Base-by-base conservation (phyloP, 495 filamentous ascomycete genomes). In the Aspergillus cavernicola region DNA sequence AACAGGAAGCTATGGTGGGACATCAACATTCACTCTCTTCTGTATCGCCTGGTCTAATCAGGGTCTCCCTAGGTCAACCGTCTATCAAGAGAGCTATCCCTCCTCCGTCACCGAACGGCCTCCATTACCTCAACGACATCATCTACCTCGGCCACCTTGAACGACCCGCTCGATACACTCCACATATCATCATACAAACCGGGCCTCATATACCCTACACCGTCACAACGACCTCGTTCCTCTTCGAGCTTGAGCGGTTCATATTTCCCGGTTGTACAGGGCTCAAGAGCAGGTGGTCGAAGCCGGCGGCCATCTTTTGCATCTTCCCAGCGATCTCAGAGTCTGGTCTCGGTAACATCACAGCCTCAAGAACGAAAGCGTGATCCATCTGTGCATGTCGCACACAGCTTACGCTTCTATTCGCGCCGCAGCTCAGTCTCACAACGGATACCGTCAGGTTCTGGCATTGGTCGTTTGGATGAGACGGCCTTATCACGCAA, bases 1-100 rank as follows among this genome's bases (percentile, higher is more conserved):
- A 96, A 62, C 92, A 97, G 63, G 92, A 97, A 66, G 86, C 89
- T n/a, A 85, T 96, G 61, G 92, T 92, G 79, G 50, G 81, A 73
- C 22, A 32, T 10, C 15, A 9, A 11, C 13, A 11, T 3, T 12
- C 31, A n/a, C 8, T 33, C 23, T 15, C 29, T 12, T 8, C n/a
- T 11, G 22, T 23, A 8, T 12, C 4, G 3, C 15, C 19, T n/a
- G 11, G 11, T 12, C 19, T 58, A 13, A 58, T 32, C 23, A 16
- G 7, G 1, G 24, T 0, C 18, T 37, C 9, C 1, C 15, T 45
- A 95, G 90, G 88, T 96, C 39, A 97, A 97, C 71, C 89, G 90
- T 40, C 80, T 97, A 46, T 92, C 89, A 2, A 84, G 91, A 50
- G 91, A 97, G 62, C 84, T 97, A 41, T 80, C 83, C 11, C 66